phyloP scores from a whole-genome alignment of 148 eudicot species.

The Diospyros lotus region DNA sequence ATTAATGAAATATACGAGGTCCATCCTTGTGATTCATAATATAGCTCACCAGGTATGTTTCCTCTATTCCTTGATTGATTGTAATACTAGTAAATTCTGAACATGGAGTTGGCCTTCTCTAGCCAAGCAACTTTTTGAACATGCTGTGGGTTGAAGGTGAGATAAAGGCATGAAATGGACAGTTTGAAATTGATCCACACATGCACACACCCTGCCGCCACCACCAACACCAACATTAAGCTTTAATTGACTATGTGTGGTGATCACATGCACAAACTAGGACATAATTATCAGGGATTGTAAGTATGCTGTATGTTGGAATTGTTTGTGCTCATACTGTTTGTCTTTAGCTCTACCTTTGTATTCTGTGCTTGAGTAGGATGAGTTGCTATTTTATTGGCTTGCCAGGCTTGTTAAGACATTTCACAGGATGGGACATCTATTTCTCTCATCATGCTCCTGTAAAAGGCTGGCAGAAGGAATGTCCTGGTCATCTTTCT shows the following conservation, averaged over 20 bases:
- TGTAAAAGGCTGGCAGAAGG: no score
- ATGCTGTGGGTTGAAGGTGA: not conserved
- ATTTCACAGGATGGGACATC: no score
- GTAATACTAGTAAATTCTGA: not conserved
- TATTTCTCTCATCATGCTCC: no score
- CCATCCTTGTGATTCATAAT: conserved; percentile 92
- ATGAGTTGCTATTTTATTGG: no score
- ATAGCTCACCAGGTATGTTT: conserved; percentile 90
- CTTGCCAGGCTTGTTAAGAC: no score
- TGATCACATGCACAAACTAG: no score
- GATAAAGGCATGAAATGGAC: not conserved
- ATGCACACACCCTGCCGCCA: not conserved
- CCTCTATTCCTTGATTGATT: not conserved
- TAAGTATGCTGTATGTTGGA: not conserved
- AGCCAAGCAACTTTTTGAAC: not conserved
- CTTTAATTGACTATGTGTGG: no score
- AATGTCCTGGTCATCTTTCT: no score
- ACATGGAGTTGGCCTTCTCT: not conserved
- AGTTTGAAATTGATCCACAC: no score
- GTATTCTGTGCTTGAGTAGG: not conserved
- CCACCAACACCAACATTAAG: no score
- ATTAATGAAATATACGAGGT: conserved; percentile 71
- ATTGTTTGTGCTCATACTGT: not conserved
- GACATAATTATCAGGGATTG: no score
- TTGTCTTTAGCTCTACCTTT: not conserved